Percentiles rank a stretch among this genome's conserved stretches.
phyloP scores from a whole-genome alignment of 1,139 yeast genomes.

The Magnusiomyces sp. region DNA sequence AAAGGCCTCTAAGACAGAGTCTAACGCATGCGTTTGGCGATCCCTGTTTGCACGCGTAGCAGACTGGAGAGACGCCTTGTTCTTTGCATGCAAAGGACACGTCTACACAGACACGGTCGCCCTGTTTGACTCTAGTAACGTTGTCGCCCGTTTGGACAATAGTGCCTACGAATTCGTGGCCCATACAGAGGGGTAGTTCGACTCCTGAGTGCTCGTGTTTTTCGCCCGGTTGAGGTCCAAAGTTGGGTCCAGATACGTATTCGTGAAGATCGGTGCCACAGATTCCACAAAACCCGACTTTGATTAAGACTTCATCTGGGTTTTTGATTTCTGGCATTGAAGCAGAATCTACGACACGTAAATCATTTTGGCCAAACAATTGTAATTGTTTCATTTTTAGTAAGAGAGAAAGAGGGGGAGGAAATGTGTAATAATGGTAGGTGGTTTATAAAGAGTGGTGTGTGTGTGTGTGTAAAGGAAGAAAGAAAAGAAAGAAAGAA shows the following conservation, averaged over 20 bases:
- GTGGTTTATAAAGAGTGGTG: no score
- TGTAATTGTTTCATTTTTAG: conserved; percentile 12
- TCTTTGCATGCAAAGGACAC: conserved; percentile 48
- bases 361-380: conserved; percentile 11
- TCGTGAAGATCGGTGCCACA: conserved; percentile 49
- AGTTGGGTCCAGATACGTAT: conserved; percentile 40
- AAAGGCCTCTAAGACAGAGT: conserved; percentile 41
- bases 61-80: conserved; percentile 23
- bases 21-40: conserved; percentile 41
- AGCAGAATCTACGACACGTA: conserved; percentile 8
- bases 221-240: conserved; percentile 28
- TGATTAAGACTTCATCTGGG: conserved; percentile 36
- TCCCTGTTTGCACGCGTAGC: conserved; percentile 40
- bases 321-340: conserved; percentile 4
- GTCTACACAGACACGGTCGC: conserved; percentile 42
- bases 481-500: not conserved
- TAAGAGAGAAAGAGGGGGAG: no score
- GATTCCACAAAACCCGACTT: conserved; percentile 42
- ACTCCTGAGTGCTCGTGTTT: conserved; percentile 26
- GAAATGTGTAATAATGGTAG: no score
- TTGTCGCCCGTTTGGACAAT: conserved; percentile 32
- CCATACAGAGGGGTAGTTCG: conserved; percentile 37
- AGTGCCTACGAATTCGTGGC: conserved; percentile 48
- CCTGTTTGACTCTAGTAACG: conserved; percentile 32
- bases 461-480: not conserved